phyloP scores from a whole-genome alignment of 805 yeast genomes.

The Crinitomyces ghanaensis region DNA sequence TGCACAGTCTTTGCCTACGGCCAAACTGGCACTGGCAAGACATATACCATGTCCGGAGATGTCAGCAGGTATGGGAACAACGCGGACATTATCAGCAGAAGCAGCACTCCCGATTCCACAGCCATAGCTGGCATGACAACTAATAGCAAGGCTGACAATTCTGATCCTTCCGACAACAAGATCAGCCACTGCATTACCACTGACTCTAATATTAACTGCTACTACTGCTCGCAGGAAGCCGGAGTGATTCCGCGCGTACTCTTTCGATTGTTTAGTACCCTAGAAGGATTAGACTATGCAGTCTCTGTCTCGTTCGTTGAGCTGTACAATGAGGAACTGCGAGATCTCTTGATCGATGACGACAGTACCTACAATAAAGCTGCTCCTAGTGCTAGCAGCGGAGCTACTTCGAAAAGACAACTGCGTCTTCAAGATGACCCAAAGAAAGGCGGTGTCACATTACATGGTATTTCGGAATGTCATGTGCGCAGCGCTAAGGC shows the following conservation, averaged over 20 bases:
- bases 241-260: slow-evolving; percentile 56
- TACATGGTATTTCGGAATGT: slow-evolving; percentile 48
- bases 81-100: no score
- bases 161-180: no score
- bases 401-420: no score
- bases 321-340: slow-evolving; percentile 75
- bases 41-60: slow-evolving; percentile 64
- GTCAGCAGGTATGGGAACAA: no score
- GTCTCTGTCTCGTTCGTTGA: slow-evolving; percentile 77
- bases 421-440: slow-evolving; percentile 2
- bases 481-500: slow-evolving; percentile 39
- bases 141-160: background rate
- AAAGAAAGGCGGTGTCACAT: slow-evolving; percentile 30
- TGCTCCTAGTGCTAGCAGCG: no score
- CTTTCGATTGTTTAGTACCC: slow-evolving; percentile 39
- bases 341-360: slow-evolving; percentile 46
- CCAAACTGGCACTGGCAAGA: slow-evolving; percentile 86
- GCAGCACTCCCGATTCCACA: background rate
- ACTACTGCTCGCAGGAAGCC: no score
- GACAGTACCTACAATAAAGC: slow-evolving; percentile 28
- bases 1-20: slow-evolving; percentile 84
- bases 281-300: slow-evolving; percentile 36
- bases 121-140: no score
- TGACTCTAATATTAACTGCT: no score
- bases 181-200: no score